These are phyloP conservation scores for Juncus inflexus DNA, from an alignment of 176 grass and related monocot species.

Conservation along the genomic window DNA sequence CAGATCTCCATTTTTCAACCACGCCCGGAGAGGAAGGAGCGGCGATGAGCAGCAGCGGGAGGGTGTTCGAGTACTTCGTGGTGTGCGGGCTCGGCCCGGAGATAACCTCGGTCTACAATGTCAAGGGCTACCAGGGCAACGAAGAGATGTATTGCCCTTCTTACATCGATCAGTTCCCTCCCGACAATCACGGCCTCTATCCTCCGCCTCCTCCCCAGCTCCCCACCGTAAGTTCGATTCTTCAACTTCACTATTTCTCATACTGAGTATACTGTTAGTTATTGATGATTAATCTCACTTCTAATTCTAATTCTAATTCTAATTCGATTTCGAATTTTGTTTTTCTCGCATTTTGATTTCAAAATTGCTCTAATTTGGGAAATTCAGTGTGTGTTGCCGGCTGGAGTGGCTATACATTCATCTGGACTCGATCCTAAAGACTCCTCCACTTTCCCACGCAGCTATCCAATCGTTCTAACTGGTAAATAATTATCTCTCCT, in stretches of 20 bases:
- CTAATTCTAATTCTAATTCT: neutral
- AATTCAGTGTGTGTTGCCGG: constrained; percentile 90
- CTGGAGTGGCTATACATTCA: constrained; percentile 94
- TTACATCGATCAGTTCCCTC: constrained; percentile 81
- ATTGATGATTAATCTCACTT: neutral
- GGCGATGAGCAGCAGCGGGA: constrained; percentile 9
- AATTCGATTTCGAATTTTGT: neutral
- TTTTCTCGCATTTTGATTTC: neutral
- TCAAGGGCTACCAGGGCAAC: constrained; percentile 66
- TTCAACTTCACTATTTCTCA: neutral
- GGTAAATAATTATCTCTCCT: constrained; percentile 37
- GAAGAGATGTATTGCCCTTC: constrained; percentile 84
- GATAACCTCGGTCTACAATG: constrained; percentile 72
- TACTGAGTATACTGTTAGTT: neutral
- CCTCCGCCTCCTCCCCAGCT: constrained; percentile 91
- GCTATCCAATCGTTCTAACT: constrained; percentile 98
- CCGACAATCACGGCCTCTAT: constrained; percentile 70
- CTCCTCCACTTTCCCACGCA: constrained; percentile 65
- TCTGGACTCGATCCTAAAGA: constrained; percentile 66
- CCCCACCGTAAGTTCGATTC: constrained; percentile 58
- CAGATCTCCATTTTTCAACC: constrained; percentile 11
- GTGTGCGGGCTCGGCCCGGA: constrained; percentile 96
- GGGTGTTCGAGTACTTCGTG: constrained; percentile 97
- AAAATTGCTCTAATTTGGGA: neutral
- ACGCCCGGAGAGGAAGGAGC: neutral